Evolutionary conservation across 805 yeast species (phyloP).

Genomic region (Wickerhamiella domercqiae): DNA sequence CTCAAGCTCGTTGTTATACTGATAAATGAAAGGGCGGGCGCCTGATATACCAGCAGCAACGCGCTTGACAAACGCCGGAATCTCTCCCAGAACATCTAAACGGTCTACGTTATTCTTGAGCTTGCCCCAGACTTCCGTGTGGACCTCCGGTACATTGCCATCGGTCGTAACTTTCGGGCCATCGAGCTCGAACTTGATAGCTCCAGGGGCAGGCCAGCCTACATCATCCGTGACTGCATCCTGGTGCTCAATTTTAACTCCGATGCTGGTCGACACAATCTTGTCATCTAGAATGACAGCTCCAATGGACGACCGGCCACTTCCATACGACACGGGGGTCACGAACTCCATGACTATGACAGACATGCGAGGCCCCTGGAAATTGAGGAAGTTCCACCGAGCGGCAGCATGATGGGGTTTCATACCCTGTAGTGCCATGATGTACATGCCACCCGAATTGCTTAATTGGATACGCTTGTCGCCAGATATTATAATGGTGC

Average conservation of each 20-base stretch:
- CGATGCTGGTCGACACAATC: constrained; percentile 47
- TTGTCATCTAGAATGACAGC: constrained; percentile 51
- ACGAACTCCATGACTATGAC: constrained; percentile 90
- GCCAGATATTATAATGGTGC: constrained; percentile 38
- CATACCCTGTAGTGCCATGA: constrained; percentile 97
- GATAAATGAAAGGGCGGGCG: constrained; percentile 92
- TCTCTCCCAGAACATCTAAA: constrained; percentile 94
- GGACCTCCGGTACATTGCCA: constrained; percentile 22
- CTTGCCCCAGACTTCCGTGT: constrained; percentile 42
- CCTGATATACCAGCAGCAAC: constrained; percentile 92
- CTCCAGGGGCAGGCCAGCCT: constrained; percentile 81
- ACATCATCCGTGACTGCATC: constrained; percentile 40
- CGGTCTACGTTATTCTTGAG: constrained; percentile 60
- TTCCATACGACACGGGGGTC: constrained; percentile 81
- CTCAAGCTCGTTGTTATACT: constrained; percentile 54
- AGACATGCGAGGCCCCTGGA: constrained; percentile 58
- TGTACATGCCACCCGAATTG: constrained; percentile 51
- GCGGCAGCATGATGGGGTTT: constrained; percentile 99
- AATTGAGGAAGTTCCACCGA: constrained; percentile 85
- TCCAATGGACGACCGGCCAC: constrained; percentile 66
- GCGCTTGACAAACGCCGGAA: constrained; percentile 84
- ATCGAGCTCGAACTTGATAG: constrained; percentile 42
- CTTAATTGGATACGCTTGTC: constrained; percentile 22
- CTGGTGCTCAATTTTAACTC: constrained; percentile 47
- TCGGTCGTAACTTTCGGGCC: constrained; percentile 32